A percentile compares a stretch with the other conserved stretches of the same genome.
phyloP scores from a whole-genome alignment of 768 basidiomycete species.

The Cystobasidium onofrii region DNA sequence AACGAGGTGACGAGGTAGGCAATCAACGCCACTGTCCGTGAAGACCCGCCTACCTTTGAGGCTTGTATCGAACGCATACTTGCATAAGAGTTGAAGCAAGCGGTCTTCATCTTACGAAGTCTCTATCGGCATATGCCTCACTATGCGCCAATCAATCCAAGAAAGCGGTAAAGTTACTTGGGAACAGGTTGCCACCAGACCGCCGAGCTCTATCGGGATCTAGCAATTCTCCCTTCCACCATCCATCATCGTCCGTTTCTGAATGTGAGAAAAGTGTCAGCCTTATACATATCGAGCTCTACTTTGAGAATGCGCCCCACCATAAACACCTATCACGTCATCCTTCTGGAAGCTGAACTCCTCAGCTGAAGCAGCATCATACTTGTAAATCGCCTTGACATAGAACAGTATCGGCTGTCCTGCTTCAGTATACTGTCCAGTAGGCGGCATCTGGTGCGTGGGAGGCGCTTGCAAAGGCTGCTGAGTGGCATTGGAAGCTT shows the following conservation, averaged over 20 bases:
- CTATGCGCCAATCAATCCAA: background rate
- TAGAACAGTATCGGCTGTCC: constrained; percentile 79
- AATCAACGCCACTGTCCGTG: no score
- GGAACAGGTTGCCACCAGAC: constrained; percentile 40
- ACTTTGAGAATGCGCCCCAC: constrained; percentile 55
- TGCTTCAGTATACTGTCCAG: constrained; percentile 70
- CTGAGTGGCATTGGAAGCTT: constrained; percentile 12
- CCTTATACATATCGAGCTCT: no score
- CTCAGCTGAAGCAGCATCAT: constrained; percentile 71
- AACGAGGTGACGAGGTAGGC: no score
- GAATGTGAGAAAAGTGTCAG: no score
- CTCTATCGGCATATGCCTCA: background rate
- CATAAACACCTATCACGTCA: constrained; percentile 88
- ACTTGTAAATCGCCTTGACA: constrained; percentile 85
- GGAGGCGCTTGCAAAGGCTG: constrained; percentile 43
- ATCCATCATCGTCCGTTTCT: constrained; percentile 57
- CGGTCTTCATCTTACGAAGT: no score
- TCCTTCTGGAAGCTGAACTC: constrained; percentile 94
- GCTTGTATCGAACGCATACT: no score
- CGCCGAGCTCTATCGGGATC: constrained; percentile 51
- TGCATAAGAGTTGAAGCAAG: no score
- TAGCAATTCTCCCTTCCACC: constrained; percentile 90
- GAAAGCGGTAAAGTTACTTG: constrained; percentile 38
- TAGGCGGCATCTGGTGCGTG: constrained; percentile 51
- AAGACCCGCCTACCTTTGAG: no score